These are phyloP conservation scores for Psilocybe azurescens DNA, from an alignment of 768 basidiomycete species.

Conservation along the genomic window DNA sequence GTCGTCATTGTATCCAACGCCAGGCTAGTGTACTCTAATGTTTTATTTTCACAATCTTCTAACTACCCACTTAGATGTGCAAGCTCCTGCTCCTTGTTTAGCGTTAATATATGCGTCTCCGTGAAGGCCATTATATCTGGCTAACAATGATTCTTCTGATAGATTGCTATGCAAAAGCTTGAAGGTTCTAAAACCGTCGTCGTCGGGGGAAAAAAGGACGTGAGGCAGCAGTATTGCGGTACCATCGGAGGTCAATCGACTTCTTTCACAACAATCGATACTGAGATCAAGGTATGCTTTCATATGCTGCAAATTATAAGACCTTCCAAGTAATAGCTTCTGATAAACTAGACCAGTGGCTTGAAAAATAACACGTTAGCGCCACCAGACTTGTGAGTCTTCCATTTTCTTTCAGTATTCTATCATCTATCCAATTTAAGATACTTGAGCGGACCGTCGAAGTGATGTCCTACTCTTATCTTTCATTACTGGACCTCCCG, in stretches of 20 bases:
- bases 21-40: slow-evolving; percentile 30
- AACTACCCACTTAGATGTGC: slow-evolving; percentile 41
- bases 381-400: slow-evolving; percentile 62
- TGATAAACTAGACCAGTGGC: slow-evolving; percentile 44
- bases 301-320: not conserved
- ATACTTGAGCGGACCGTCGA: not conserved
- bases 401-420: not conserved
- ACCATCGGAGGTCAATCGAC: slow-evolving; percentile 67
- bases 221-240: slow-evolving; percentile 62
- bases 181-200: slow-evolving; percentile 62
- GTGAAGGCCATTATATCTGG: not conserved
- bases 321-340: not conserved
- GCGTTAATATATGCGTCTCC: slow-evolving; percentile 35
- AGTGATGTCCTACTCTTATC: not conserved
- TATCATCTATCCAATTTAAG: not conserved
- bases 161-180: slow-evolving; percentile 65
- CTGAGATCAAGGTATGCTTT: slow-evolving; percentile 54
- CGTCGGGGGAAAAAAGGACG: slow-evolving; percentile 53
- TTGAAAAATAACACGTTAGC: slow-evolving; percentile 60
- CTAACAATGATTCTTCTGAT: not conserved
- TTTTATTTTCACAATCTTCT: too few species aligned
- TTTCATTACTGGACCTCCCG: not conserved
- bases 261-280: slow-evolving; percentile 62
- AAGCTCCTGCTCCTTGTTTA: slow-evolving; percentile 53
- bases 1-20: slow-evolving; percentile 65